Evolutionary conservation across 1,284 basidiomycete species (phyloP).

Genomic region (Cystobasidium pallidum): DNA sequence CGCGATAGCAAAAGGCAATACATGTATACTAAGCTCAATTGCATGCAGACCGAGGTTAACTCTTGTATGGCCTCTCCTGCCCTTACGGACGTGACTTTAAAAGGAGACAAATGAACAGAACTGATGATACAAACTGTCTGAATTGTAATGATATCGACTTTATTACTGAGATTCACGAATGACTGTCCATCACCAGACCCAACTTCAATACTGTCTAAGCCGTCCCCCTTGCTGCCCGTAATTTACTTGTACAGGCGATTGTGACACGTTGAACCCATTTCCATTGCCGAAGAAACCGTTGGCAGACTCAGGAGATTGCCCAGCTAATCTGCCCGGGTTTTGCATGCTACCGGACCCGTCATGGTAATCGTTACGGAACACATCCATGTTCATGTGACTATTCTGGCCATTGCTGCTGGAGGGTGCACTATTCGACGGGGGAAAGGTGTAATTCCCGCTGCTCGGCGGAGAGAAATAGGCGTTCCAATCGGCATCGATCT

Average conservation of each 20-base stretch:
- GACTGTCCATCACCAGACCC: not conserved
- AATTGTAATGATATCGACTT: not conserved
- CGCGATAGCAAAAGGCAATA: too few species aligned
- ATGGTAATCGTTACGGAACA: constrained; percentile 5
- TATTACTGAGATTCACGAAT: not conserved
- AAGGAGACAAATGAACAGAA: not conserved
- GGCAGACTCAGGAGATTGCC: constrained; percentile 7
- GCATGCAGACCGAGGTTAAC: too few species aligned
- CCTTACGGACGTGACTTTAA: too few species aligned
- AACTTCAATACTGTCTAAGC: constrained; percentile 3
- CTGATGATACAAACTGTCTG: not conserved
- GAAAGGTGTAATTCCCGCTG: constrained; percentile 7
- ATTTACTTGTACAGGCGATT: constrained; percentile 11
- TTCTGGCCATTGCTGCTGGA: not conserved
- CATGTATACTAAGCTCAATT: too few species aligned
- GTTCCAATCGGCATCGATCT: constrained; percentile 42
- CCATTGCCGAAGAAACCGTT: constrained; percentile 1
- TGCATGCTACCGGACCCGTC: constrained; percentile 5
- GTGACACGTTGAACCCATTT: not conserved
- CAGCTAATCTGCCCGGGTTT: not conserved
- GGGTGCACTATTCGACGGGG: not conserved
- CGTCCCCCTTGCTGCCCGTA: not conserved
- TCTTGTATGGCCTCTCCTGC: too few species aligned
- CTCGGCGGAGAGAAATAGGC: constrained; percentile 35
- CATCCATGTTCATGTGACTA: not conserved